Evolutionary conservation across 2,329 filamentous ascomycete species (phyloP).

Genomic region (Alternaria viburni): DNA sequence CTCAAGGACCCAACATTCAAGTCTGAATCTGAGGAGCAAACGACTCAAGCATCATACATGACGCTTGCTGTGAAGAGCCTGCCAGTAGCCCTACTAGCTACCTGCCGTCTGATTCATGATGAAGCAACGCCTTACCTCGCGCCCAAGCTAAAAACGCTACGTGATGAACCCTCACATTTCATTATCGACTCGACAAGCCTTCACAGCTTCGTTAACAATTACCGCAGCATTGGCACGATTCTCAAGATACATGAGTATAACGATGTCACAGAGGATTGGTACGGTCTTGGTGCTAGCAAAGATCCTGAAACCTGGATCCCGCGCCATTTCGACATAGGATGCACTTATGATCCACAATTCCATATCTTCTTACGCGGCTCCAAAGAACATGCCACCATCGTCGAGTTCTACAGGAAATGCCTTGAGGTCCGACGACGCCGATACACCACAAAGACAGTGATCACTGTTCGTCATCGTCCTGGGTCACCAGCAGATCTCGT

Average conservation of each 20-base stretch:
- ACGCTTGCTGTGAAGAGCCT: background rate
- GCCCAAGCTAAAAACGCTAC: background rate
- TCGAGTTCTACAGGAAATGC: background rate
- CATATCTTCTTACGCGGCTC: no score
- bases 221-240: background rate
- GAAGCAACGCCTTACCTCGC: background rate
- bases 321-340: background rate
- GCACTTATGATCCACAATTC: no score
- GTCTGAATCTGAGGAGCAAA: background rate
- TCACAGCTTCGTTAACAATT: background rate
- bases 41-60: background rate
- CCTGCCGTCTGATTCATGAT: background rate
- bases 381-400: background rate
- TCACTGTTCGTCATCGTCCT: background rate
- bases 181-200: background rate
- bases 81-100: background rate
- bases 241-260: background rate
- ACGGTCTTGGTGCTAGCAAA: background rate
- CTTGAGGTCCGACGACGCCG: background rate
- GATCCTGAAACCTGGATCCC: background rate
- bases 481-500: background rate
- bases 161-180: background rate
- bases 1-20: background rate
- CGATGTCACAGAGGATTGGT: background rate
- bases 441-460: background rate